These are phyloP conservation scores for Flaveria robusta DNA, from an alignment of 129 eudicot species.

Conservation along the genomic window DNA sequence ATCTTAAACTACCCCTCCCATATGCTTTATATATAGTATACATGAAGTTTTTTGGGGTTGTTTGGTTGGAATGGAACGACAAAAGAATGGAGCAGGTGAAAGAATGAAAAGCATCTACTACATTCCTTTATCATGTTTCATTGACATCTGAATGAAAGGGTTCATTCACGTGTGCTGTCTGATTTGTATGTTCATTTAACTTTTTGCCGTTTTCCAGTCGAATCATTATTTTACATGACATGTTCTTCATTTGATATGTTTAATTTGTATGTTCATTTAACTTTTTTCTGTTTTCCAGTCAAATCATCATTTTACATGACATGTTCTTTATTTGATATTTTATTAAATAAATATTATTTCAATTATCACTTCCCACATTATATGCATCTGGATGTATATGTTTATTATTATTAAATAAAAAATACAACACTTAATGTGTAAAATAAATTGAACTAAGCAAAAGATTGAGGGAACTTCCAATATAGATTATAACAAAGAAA, in stretches of 20 bases:
- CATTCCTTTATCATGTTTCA: neutral
- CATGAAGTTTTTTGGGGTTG: neutral
- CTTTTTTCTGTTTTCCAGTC: neutral
- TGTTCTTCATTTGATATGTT: neutral
- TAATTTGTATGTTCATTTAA: neutral
- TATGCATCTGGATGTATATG: too few relatives aligned
- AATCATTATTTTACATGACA: neutral
- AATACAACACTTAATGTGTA: neutral
- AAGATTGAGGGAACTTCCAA: neutral
- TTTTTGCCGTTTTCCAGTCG: neutral
- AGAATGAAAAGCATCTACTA: neutral
- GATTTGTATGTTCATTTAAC: neutral
- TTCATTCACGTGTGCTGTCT: neutral
- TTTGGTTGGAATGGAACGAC: slow-evolving; percentile 3
- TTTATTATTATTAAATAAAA: neutral
- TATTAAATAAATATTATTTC: neutral
- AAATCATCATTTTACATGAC: neutral
- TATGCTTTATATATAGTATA: too few relatives aligned
- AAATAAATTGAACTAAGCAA: neutral
- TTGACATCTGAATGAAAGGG: neutral
- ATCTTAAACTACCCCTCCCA: too few relatives aligned
- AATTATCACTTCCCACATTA: too few relatives aligned
- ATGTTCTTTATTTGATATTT: neutral
- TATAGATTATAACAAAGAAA: neutral
- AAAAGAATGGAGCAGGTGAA: neutral